Percentiles rank a stretch among this genome's conserved stretches.
Evolutionary conservation across 495 filamentous ascomycete genomes (phyloP).

Genomic region (Aspergillus bridgeri): DNA sequence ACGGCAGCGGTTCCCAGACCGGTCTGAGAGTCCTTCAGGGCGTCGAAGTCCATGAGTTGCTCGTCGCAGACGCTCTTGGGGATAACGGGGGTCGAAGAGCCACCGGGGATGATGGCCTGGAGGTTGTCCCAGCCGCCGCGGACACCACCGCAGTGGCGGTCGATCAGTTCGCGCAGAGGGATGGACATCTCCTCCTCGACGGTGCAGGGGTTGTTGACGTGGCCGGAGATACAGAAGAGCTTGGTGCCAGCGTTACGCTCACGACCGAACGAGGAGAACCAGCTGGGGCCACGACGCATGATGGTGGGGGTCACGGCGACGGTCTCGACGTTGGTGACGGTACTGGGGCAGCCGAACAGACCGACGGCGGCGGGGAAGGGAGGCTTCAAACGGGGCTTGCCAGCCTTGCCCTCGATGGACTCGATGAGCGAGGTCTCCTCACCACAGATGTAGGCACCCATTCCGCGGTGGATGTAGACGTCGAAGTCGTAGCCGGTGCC

Average conservation of each 20-base stretch:
- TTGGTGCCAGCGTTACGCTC: constrained; percentile 96
- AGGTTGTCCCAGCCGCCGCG: constrained; percentile 97
- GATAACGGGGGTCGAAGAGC: constrained; percentile 92
- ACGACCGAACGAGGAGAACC: constrained; percentile 91
- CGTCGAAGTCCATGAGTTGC: constrained; percentile 99
- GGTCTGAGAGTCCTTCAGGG: constrained; percentile 93
- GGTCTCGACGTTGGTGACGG: constrained; percentile 97
- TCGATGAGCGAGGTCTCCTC: constrained; percentile 98
- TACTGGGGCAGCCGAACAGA: constrained; percentile 95
- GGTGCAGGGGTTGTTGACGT: constrained; percentile 97
- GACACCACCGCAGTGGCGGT: constrained; percentile 96
- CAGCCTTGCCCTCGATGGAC: constrained; percentile 95
- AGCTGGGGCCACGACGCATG: constrained; percentile 82
- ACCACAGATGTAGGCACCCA: constrained; percentile 95
- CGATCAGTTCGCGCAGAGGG: constrained; percentile 87
- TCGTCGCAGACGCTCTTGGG: constrained; percentile 84
- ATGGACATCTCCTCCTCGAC: constrained; percentile 99
- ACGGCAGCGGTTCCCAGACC: constrained; percentile 98
- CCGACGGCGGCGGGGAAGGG: constrained; percentile 97
- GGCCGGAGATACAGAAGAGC: constrained; percentile 96
- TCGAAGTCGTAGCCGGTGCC: constrained; percentile 97
- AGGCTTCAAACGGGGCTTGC: constrained; percentile 96
- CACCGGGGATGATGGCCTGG: constrained; percentile 89
- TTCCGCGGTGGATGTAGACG: constrained; percentile 92
- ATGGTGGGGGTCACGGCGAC: constrained; percentile 94